phyloP scores from a whole-genome alignment of 345 rosid species.

The Syzygium aqueum region DNA sequence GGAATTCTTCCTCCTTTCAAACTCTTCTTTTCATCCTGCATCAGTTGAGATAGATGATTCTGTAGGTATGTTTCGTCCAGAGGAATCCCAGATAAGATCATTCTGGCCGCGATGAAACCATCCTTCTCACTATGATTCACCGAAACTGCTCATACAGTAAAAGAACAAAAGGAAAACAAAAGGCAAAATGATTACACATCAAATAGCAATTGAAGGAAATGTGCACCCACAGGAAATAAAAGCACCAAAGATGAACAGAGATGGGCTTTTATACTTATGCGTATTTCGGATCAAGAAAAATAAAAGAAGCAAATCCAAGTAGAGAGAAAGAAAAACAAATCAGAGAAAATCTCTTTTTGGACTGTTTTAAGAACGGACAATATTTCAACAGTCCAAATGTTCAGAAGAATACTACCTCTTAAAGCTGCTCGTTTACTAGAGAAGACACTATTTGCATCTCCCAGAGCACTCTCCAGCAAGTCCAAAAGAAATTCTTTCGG shows the following conservation, averaged over 20 bases:
- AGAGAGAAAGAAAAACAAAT: background rate
- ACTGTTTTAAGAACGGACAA: background rate
- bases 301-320: background rate
- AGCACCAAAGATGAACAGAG: background rate
- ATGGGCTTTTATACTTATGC: background rate
- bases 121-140: slow-evolving; percentile 42
- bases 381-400: background rate
- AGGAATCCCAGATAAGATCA: slow-evolving; percentile 68
- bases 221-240: background rate
- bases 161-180: background rate
- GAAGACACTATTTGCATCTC: slow-evolving; percentile 32
- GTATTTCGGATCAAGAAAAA: background rate
- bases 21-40: slow-evolving; percentile 35
- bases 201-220: background rate
- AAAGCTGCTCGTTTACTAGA: slow-evolving; percentile 36
- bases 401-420: slow-evolving; percentile 30
- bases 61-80: slow-evolving; percentile 60
- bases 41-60: slow-evolving; percentile 18
- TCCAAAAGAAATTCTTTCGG: slow-evolving; percentile 51
- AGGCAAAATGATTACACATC: background rate
- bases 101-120: slow-evolving; percentile 23
- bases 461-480: slow-evolving; percentile 33
- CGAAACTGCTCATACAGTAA: slow-evolving; percentile 25
- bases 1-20: slow-evolving; percentile 57
- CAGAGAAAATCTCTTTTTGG: background rate